Evolutionary conservation across 495 filamentous ascomycete genomes (phyloP).

Genomic region (Aspergillus hancockii): DNA sequence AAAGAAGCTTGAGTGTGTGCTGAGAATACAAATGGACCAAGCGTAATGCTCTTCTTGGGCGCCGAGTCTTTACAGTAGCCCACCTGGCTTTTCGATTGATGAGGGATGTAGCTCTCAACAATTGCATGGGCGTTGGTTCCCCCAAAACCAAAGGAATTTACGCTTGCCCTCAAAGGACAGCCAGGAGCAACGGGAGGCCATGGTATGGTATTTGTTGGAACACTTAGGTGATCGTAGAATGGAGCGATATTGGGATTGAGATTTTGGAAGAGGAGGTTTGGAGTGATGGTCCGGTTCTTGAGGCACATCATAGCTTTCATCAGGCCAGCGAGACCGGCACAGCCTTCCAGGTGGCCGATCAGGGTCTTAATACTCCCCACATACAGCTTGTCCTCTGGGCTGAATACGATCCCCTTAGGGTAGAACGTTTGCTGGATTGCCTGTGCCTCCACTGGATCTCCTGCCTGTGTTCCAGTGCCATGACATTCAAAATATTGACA

Average conservation of each 20-base stretch:
- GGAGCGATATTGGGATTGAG: conserved; percentile 47
- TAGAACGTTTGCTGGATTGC: conserved; percentile 52
- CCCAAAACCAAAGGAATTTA: conserved; percentile 59
- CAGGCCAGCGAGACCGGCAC: conserved; percentile 57
- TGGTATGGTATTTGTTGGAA: conserved; percentile 36
- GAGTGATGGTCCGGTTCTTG: conserved; percentile 45
- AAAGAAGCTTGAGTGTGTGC: not conserved
- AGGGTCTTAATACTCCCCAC: conserved; percentile 52
- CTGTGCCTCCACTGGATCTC: conserved; percentile 60
- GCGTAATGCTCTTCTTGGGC: not conserved
- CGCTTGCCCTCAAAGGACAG: conserved; percentile 31
- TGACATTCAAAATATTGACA: conserved; percentile 21
- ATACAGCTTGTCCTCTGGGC: conserved; percentile 34
- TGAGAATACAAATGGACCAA: not conserved
- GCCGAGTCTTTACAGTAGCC: not conserved
- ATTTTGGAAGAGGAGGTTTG: conserved; percentile 51
- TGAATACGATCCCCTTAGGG: conserved; percentile 15
- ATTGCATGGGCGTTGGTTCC: conserved; percentile 66
- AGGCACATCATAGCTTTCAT: conserved; percentile 54
- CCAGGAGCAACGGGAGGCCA: conserved; percentile 20
- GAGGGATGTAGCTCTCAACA: conserved; percentile 29
- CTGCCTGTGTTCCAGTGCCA: conserved; percentile 58
- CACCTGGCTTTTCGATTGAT: no score
- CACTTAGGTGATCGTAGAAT: conserved; percentile 38
- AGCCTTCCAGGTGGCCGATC: conserved; percentile 53